Evolutionary conservation across 176 grass and related monocot species (phyloP), one percentile per base, ranked within the genome.

Genomic region (Areca catechu): DNA sequence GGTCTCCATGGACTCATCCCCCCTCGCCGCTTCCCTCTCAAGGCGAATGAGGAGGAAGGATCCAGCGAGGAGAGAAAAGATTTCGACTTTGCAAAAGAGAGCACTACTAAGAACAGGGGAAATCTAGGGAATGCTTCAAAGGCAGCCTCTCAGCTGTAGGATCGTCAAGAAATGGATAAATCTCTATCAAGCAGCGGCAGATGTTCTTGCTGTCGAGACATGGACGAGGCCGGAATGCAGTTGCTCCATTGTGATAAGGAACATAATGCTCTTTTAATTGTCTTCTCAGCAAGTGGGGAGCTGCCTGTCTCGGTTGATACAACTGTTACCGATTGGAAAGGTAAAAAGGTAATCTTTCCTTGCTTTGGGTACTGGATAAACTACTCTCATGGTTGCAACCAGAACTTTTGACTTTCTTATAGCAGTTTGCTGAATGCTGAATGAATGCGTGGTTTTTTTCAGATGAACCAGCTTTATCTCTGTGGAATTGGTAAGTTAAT

Each of bases 161-260:
- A 76, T 22, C 18, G 17, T 16, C 49, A 24, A 23, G 66, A 76
- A 48, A 29, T 64, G 53, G 67, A 53, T 48, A 66, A 66, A 15
- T 76, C 72, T 54, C 34, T 49, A 30, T 81, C 79, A 14, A 70
- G 71, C 12, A 54, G 37, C 30, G 56, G 72, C 20, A 48, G 49
- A 22, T 48, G 4, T 48, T 81, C 23, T 70, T 75, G 24, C 63
- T 75, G 52, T 71, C 79, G 16, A 65, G 53, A 24, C 24, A 61
- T 30, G 62, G 27, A 54, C 61, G 27, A 17, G 55, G 54, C 28
- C 25, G 68, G 43, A 71, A 54, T 22, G 24, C 29, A 19, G 12
- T 60, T 54, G 51, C 68, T 37, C 53, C 48, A 1, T 10, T 23
- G 24, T 29, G 28, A 53, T 19, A 5, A 67, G 34, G 30, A 34